These are phyloP conservation scores for Hypholoma sublateritium DNA, from an alignment of 768 basidiomycete genomes.

Conservation along the genomic window DNA sequence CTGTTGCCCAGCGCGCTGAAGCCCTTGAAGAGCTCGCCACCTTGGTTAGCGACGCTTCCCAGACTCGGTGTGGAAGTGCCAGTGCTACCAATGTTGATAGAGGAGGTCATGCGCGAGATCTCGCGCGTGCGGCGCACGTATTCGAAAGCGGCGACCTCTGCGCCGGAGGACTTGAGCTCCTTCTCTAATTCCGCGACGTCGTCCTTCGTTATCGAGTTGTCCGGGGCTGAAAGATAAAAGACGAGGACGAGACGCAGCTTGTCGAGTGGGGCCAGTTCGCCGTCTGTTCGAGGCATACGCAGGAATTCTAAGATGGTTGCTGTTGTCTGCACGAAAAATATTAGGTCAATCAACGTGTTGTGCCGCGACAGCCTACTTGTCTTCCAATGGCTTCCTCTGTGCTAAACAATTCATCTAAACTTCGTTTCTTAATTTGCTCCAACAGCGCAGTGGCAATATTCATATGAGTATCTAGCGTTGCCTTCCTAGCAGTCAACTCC, in stretches of 20 bases:
- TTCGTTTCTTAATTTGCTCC: conserved; percentile 93
- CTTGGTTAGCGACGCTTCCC: conserved; percentile 60
- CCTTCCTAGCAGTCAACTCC: conserved; percentile 94
- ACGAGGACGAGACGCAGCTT: conserved; percentile 94
- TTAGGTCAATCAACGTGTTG: background rate
- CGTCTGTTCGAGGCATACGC: conserved; percentile 67
- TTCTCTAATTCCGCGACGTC: conserved; percentile 87
- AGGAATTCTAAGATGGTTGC: conserved; percentile 83
- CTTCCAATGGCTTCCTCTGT: conserved; percentile 89
- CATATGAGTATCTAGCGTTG: conserved; percentile 98
- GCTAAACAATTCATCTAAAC: conserved; percentile 96
- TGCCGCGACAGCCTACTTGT: conserved; percentile 51
- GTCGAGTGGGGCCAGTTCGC: conserved; percentile 70
- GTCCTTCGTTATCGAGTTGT: conserved; percentile 80
- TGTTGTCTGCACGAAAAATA: conserved; percentile 54
- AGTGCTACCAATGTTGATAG: conserved; percentile 51
- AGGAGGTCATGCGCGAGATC: conserved; percentile 87
- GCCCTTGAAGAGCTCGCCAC: conserved; percentile 89
- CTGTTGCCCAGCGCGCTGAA: conserved; percentile 90
- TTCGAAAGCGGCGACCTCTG: conserved; percentile 81
- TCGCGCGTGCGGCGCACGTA: conserved; percentile 92
- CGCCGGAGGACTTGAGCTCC: conserved; percentile 80
- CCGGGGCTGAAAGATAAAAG: conserved; percentile 87
- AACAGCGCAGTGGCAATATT: conserved; percentile 95
- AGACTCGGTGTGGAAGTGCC: conserved; percentile 67